Conservation (phyloP, 1,284 basidiomycete species). For the Puccinia novopanici region DNA sequence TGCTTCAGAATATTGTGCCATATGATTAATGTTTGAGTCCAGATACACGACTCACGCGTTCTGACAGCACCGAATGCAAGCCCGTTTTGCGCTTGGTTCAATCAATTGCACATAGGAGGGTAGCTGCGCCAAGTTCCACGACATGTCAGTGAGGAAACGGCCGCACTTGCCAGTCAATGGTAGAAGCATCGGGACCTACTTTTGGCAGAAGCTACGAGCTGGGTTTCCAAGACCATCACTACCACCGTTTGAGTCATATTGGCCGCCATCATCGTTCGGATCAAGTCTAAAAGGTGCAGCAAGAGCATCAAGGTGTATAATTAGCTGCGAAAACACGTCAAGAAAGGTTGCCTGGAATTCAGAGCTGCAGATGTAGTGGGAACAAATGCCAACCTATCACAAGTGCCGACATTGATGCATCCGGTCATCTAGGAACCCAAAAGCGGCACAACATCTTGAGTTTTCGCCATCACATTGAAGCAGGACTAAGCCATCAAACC, state of each 20-base stretch:
- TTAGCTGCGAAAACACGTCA: constrained; percentile 53
- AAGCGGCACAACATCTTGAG: not conserved
- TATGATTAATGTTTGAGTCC: not conserved
- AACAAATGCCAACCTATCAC: constrained; percentile 52
- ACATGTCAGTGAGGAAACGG: not conserved
- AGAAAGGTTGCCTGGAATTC: constrained; percentile 7
- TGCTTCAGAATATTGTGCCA: not conserved
- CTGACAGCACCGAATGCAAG: constrained; percentile 58
- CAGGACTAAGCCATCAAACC: not conserved
- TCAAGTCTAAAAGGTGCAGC: constrained; percentile 13
- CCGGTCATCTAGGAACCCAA: constrained; percentile 37
- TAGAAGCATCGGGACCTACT: not conserved
- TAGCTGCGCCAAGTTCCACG: constrained; percentile 52
- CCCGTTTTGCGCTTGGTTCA: constrained; percentile 55
- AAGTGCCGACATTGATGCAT: constrained; percentile 36
- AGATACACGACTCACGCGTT: constrained; percentile 50
- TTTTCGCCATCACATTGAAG: not conserved
- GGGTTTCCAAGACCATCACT: constrained; percentile 57
- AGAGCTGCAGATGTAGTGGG: constrained; percentile 45
- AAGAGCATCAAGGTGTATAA: not conserved
- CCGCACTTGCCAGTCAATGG: not conserved
- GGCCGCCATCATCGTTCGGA: constrained; percentile 53
- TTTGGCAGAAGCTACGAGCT: constrained; percentile 53
- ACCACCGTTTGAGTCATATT: constrained; percentile 58
- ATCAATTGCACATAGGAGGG: constrained; percentile 57